Evolutionary conservation across 768 basidiomycete species (phyloP), one percentile per base, ranked within the genome.

Genomic region (Austroboletus eburneus): DNA sequence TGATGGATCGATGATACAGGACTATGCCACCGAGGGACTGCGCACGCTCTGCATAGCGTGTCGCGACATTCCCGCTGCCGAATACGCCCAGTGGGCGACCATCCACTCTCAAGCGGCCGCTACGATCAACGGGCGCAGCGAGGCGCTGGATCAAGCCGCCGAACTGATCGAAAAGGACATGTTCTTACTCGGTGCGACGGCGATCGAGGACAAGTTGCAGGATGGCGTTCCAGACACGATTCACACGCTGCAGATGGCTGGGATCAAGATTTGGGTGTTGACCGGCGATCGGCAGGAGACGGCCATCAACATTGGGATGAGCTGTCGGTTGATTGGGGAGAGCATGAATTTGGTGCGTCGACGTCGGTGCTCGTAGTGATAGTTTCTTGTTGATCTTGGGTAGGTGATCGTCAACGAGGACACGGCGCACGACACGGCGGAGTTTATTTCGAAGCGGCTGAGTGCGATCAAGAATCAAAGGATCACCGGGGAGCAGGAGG

Each of bases 211-310:
- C 66, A 98, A 96, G 67, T 72, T 99, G 13, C 96, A 99, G 63
- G 96, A 99, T 43, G 96, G 96, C 33, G 96, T 99, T 3, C 96
- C 96, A 0, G 96, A 99, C 58, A 85, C 96, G 5, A 99, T 98
- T 40, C 94, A 98, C 63, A 97, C 94, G 0, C 67, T 99, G 38
- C 96, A 99, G 58, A 91, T 90, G 79, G 96, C 96, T 30, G 96
- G 96, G 3, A 96, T 99, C 69, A 99, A 98, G 85, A 84, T 99
- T 16, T 99, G 96, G 96, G 94, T 99, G 8, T 71, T 99, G 42
- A 99, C 96, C 2, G 96, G 96, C 1, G 96, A 99, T 66, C 75
- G 96, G 54, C 96, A 99, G 70, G 96, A 99, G 68, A 99, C 96
- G 2, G 96, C 96, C 14, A 97, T 99, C 68, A 99, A 99, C 59